Evolutionary conservation across 1,284 basidiomycete genomes (phyloP).

Genomic region (Butyriboletus appendiculatus): DNA sequence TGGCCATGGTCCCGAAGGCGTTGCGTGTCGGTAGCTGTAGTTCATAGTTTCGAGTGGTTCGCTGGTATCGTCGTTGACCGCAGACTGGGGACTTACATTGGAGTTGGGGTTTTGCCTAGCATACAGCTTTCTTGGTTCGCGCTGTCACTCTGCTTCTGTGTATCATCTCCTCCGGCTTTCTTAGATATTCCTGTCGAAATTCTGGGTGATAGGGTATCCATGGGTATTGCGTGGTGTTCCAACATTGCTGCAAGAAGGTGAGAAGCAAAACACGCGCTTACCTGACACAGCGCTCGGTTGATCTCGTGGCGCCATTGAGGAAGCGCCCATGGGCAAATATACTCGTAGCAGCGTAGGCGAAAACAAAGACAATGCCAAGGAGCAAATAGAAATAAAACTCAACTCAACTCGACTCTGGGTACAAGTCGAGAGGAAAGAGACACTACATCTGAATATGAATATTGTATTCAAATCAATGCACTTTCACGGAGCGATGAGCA

Average conservation of each 20-base stretch:
- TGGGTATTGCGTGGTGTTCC: constrained; percentile 21
- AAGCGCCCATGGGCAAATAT: constrained; percentile 17
- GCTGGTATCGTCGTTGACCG: background rate
- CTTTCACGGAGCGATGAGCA: background rate
- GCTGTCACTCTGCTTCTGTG: background rate
- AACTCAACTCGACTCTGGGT: no score
- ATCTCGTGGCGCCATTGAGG: background rate
- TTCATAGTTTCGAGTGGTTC: background rate
- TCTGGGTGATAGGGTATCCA: constrained; percentile 9
- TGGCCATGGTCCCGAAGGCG: constrained; percentile 36
- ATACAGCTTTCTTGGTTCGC: background rate
- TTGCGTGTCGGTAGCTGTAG: constrained; percentile 33
- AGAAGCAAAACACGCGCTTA: constrained; percentile 1
- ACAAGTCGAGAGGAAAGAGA: background rate
- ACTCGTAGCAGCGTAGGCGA: background rate
- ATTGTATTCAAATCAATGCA: background rate
- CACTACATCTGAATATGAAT: background rate
- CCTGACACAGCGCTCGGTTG: background rate
- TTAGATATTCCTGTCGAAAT: background rate
- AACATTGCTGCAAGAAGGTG: constrained; percentile 12
- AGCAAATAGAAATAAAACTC: background rate
- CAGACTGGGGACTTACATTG: constrained; percentile 19
- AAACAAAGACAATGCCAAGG: background rate
- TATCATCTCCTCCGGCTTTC: background rate
- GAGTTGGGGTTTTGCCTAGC: constrained; percentile 23